Evolutionary conservation across 2,329 filamentous ascomycete species (phyloP).

Genomic region (Talaromyces atroroseus): DNA sequence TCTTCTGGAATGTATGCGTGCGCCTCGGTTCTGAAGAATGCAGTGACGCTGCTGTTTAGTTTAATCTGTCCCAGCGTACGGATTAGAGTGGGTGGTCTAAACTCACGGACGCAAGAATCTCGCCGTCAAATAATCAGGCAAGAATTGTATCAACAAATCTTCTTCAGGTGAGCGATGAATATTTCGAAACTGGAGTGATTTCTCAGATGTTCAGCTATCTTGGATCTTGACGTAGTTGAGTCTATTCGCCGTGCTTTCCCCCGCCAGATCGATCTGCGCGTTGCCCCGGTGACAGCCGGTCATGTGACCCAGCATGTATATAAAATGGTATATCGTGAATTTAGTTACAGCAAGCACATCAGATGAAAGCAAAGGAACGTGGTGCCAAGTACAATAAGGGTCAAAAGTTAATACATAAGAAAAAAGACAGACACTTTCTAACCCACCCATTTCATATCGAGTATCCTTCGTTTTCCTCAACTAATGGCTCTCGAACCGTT

Average conservation of each 20-base stretch:
- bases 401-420: not conserved
- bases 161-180: not conserved
- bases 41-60: conserved; percentile 6
- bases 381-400: not conserved
- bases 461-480: conserved; percentile 37
- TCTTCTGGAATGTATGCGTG: conserved; percentile 5
- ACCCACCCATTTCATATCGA: conserved; percentile 29
- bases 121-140: not conserved
- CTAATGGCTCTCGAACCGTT: conserved; percentile 40
- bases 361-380: not conserved
- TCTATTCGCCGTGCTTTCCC: not conserved
- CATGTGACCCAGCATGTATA: conserved; percentile 6
- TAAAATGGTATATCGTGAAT: not conserved
- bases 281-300: conserved; percentile 9
- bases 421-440: not conserved
- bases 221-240: not conserved
- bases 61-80: too few relatives aligned
- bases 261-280: conserved; percentile 1
- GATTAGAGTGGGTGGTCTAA: not conserved
- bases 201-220: not conserved
- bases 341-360: not conserved
- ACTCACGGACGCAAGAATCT: not conserved
- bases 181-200: not conserved
- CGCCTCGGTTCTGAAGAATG: conserved; percentile 3
- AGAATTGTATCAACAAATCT: not conserved